Percentiles rank a stretch among this genome's conserved stretches.
Conservation (phyloP, 306 rosid genomes). For the Echinosophora koreensis region DNA sequence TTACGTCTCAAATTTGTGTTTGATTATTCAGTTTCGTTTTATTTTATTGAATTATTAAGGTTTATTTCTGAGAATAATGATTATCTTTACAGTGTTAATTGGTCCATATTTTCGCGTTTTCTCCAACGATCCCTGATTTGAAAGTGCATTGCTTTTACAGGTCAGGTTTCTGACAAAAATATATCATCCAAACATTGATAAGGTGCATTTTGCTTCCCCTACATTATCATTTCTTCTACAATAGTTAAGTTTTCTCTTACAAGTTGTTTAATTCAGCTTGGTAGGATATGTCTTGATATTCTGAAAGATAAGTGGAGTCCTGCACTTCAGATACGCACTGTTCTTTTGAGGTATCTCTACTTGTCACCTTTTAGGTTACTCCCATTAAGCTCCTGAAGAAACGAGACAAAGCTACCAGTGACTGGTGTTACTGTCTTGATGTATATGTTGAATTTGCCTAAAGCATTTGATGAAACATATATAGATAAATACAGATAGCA, state of each 20-base stretch:
- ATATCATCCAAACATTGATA: slow-evolving; percentile 95
- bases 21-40: slow-evolving; percentile 17
- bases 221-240: slow-evolving; percentile 25
- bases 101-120: background rate
- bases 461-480: background rate
- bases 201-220: slow-evolving; percentile 58
- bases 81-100: slow-evolving; percentile 8
- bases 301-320: slow-evolving; percentile 94
- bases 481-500: background rate
- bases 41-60: slow-evolving; percentile 23
- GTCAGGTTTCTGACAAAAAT: slow-evolving; percentile 94
- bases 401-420: background rate
- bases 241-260: slow-evolving; percentile 32
- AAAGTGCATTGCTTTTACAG: slow-evolving; percentile 54
- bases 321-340: slow-evolving; percentile 93
- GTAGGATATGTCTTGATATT: slow-evolving; percentile 89
- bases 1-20: background rate
- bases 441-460: background rate
- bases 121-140: slow-evolving; percentile 1
- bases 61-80: slow-evolving; percentile 3
- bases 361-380: slow-evolving; percentile 8
- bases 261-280: slow-evolving; percentile 62
- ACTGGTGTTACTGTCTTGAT: background rate
- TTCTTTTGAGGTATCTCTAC: slow-evolving; percentile 75
- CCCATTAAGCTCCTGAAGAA: slow-evolving; percentile 20